A percentile compares a stretch with the other conserved stretches of the same genome.
Evolutionary conservation across 2,329 filamentous ascomycete genomes (phyloP).

Genomic region (Alternaria sp.): DNA sequence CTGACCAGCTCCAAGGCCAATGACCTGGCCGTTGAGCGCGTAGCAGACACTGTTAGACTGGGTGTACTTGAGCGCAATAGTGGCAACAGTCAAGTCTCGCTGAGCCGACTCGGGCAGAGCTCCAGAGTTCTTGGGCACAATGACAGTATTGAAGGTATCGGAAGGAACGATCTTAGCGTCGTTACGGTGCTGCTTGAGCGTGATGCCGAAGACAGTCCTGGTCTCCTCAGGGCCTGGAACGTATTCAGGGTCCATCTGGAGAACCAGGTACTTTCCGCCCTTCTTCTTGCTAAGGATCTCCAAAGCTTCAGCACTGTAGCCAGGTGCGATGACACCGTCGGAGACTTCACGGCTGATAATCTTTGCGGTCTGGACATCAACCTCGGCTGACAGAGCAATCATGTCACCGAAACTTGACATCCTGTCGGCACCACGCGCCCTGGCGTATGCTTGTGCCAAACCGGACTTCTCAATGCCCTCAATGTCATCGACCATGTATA

Average conservation of each 20-base stretch:
- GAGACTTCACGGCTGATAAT: conserved; percentile 99
- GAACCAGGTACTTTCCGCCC: conserved; percentile 93
- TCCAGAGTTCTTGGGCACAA: conserved; percentile 81
- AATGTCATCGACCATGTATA: conserved; percentile 98
- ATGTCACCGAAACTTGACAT: conserved; percentile 99
- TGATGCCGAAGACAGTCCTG: conserved; percentile 89
- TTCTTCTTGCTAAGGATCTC: conserved; percentile 98
- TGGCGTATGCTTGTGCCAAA: conserved; percentile 93
- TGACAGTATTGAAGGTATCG: conserved; percentile 80
- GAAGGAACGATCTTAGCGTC: conserved; percentile 84
- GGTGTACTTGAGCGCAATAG: conserved; percentile 97
- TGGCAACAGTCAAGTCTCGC: conserved; percentile 91
- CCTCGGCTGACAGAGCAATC: conserved; percentile 89
- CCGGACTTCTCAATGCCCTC: conserved; percentile 83
- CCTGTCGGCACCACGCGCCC: conserved; percentile 92
- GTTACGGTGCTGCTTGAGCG: conserved; percentile 89
- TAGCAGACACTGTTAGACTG: conserved; percentile 99
- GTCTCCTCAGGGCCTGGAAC: conserved; percentile 77
- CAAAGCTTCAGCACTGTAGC: conserved; percentile 83
- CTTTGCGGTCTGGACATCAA: conserved; percentile 84
- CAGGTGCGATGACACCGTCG: conserved; percentile 92
- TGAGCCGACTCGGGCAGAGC: conserved; percentile 81
- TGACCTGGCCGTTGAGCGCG: conserved; percentile 88
- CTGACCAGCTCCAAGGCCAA: conserved; percentile 94
- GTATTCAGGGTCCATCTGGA: conserved; percentile 92